Evolutionary conservation across 306 rosid genomes (phyloP).

Genomic region (Heteromeles arbutifolia): DNA sequence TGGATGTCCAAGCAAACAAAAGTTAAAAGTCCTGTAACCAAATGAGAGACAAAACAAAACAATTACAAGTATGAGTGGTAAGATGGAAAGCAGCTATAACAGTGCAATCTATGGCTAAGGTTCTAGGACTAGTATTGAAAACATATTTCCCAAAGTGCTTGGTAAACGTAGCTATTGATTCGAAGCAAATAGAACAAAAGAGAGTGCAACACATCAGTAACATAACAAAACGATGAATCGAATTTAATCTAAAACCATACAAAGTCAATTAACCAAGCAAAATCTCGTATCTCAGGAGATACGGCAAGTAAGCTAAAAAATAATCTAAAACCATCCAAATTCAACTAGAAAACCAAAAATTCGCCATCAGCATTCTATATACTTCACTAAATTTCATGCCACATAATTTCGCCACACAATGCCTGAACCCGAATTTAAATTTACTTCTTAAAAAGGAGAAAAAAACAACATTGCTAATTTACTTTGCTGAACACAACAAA

Average conservation of each 20-base stretch:
- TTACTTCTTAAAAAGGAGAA: neutral
- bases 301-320: neutral
- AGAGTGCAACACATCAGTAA: neutral
- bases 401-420: neutral
- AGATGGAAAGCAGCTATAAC: neutral
- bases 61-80: neutral
- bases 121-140: too few relatives aligned
- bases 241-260: too few relatives aligned
- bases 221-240: neutral
- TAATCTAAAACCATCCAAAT: neutral
- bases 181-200: neutral
- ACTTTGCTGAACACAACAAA: neutral
- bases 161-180: slow-evolving; percentile 53
- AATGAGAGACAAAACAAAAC: too few relatives aligned
- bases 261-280: too few relatives aligned
- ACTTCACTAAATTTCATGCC: neutral
- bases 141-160: slow-evolving; percentile 83
- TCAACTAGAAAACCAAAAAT: neutral
- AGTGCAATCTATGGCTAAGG: neutral
- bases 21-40: neutral
- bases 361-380: neutral
- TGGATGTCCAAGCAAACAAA: slow-evolving; percentile 3
- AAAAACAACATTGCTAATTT: neutral
- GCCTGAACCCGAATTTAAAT: neutral
- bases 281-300: neutral